Evolutionary conservation across 495 filamentous ascomycete genomes (phyloP), one percentile per base, ranked within the genome.

Genomic region (Penicillium diatomitis): DNA sequence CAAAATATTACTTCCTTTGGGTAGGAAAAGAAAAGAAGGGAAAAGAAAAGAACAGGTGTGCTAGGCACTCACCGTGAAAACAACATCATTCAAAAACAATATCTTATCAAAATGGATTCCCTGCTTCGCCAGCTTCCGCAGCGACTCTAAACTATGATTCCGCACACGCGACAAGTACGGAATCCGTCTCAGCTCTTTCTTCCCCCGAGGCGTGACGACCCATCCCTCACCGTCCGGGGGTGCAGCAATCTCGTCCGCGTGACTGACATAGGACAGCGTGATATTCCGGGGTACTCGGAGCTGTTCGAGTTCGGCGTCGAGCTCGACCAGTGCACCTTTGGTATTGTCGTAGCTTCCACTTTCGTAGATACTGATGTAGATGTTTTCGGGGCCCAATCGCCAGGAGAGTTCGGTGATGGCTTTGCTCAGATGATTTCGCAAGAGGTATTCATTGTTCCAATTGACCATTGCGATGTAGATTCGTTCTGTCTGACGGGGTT

Each of bases 71-170:
- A 87, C 84, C 34, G 71, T 77, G 51, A 90, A 90, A 3, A 84
- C 80, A 10, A 89, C 82, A 61, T 90, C 86, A 60, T 87, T 87
- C 35, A 90, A 60, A 62, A 84, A 91, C 1, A 91, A 61, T 4
- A 90, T 67, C 54, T 77, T 77, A 54, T 89, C 84, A 58, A 87
- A 89, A 5, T 48, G 69, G 4, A 69, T 60, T n/a, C 75, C 74
- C 43, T 66, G 52, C 12, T 47, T 43, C 2, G 65, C 68, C 32
- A 82, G 58, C 20, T 72, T 68, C 5, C 63, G 49, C 36, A 81
- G 54, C 4, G 72, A 72, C 45, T 74, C 61, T 51, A 77, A 35
- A 31, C 75, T 75, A 35, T 65, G 46, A 62, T 90, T 89, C 43
- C 86, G 74, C 33, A 86, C 50, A 2, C 62, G 64, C 1, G 86